Base-by-base conservation (phyloP, 2,329 filamentous ascomycete genomes). In the Cytospora chrysosperma region DNA sequence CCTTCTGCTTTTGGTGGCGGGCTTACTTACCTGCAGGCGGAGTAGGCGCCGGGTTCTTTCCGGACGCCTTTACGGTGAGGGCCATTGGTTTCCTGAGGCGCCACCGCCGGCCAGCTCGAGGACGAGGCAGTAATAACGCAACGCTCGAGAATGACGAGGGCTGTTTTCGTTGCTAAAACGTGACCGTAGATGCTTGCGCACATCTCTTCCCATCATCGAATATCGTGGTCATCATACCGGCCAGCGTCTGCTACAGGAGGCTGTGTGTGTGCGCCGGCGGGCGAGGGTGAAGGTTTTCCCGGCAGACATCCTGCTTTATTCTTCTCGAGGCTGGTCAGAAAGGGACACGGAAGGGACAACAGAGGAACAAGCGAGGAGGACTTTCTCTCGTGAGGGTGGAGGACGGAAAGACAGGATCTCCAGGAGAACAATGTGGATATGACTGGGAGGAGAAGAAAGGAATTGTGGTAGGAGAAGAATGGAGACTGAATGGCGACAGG, bases 11-110 rank as follows among this genome's bases (percentile, higher is more conserved):
- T n/a, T n/a, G n/a, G n/a, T n/a, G n/a, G n/a, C n/a, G n/a, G n/a
- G n/a, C n/a, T n/a, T n/a, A n/a, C 59, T 62, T 62, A 62, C 59
- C 24, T 37, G 21, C 26, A 50, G 8, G 37, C 28, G 17, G 37
- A 13, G 17, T 17, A 24, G 24, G 10, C n/a, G 21, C 54, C 24
- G 47, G 10, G 21, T n/a, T 57, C 10, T 17, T 17, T 10, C 43
- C 43, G n/a, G 10, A n/a, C n/a, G 43, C 8, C 43, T 12, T 21
- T 15, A 47, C n/a, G n/a, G 43, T 15, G 28, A n/a, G 24, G 27
- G 7, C 37, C 2, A 51, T 24, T 8, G 15, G 6, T 15, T 21
- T 13, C 9, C 19, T 15, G 1, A 27, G 9, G 15, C 21, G 10
- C 19, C 37, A 8, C 19, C 34, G 52, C 8, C 17, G 37, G 3